phyloP scores from a whole-genome alignment of 2,329 filamentous ascomycete genomes.

The Claviceps quebecensis region DNA sequence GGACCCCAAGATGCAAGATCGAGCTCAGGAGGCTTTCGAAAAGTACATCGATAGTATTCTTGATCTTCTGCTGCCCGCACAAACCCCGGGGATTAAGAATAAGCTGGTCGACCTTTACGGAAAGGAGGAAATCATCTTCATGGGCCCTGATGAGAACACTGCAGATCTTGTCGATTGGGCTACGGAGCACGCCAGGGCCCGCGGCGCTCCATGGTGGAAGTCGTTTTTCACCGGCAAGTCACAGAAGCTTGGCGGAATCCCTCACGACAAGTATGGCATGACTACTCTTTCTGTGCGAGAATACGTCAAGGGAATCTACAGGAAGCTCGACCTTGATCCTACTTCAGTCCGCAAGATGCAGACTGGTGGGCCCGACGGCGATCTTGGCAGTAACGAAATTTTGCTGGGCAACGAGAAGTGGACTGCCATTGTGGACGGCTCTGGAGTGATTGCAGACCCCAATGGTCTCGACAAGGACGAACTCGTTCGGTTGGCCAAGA shows the following conservation, averaged over 20 bases:
- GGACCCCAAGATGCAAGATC: conserved; percentile 88
- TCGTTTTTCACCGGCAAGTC: conserved; percentile 99
- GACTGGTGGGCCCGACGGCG: conserved; percentile 91
- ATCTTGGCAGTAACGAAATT: conserved; percentile 96
- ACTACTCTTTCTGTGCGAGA: conserved; percentile 92
- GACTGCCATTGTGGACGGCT: conserved; percentile 87
- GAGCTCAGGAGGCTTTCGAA: conserved; percentile 83
- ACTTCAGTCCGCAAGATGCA: conserved; percentile 83
- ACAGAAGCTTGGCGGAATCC: conserved; percentile 87
- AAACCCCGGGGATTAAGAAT: conserved; percentile 95
- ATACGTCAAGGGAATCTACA: conserved; percentile 92
- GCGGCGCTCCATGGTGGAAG: conserved; percentile 97
- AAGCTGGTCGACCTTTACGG: conserved; percentile 91
- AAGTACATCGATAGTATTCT: conserved; percentile 99
- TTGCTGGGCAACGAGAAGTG: conserved; percentile 93
- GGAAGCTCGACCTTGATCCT: conserved; percentile 83
- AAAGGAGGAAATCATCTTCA: conserved; percentile 93
- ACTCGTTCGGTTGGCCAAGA: conserved; percentile 69
- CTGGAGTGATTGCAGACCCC: conserved; percentile 86
- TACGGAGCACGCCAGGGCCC: conserved; percentile 78
- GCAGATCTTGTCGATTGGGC: conserved; percentile 96
- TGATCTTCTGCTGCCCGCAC: conserved; percentile 78
- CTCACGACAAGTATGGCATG: conserved; percentile 94
- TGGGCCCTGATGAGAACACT: conserved; percentile 98
- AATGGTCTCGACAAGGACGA: conserved; percentile 77